These are phyloP conservation scores for Venturia carpophila DNA, from an alignment of 2,329 filamentous ascomycete genomes.

Conservation along the genomic window DNA sequence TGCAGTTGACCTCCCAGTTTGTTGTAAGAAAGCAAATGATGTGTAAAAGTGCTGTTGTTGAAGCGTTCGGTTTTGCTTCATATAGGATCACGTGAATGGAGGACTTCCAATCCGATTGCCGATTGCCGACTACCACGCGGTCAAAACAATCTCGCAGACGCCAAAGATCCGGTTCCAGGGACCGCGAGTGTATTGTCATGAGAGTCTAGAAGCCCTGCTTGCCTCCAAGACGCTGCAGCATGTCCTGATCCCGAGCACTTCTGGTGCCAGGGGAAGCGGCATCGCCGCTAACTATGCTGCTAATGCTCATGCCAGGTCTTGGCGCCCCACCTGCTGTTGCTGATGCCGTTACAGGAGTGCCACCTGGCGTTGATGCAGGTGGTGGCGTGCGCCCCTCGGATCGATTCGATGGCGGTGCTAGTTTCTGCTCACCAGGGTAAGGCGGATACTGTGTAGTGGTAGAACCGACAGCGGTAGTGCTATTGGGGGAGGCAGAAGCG, in stretches of 20 bases:
- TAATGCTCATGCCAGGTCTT: slow-evolving; percentile 36
- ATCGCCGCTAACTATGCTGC: slow-evolving; percentile 31
- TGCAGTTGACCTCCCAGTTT: slow-evolving; percentile 12
- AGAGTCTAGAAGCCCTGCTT: not conserved
- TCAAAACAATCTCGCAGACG: not conserved
- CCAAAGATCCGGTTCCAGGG: slow-evolving; percentile 10
- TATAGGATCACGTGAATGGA: not conserved
- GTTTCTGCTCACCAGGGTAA: slow-evolving; percentile 23
- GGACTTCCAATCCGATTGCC: not conserved
- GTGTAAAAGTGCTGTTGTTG: not conserved
- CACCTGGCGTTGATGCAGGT: slow-evolving; percentile 25
- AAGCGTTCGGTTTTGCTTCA: not conserved
- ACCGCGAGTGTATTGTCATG: not conserved
- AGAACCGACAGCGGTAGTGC: slow-evolving; percentile 25
- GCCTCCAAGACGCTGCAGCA: slow-evolving; percentile 29
- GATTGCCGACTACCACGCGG: not conserved
- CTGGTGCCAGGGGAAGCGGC: slow-evolving; percentile 29
- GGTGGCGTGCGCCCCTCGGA: slow-evolving; percentile 36
- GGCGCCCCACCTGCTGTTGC: slow-evolving; percentile 20
- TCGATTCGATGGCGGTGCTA: slow-evolving; percentile 31
- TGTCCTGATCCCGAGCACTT: slow-evolving; percentile 37
- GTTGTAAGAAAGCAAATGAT: slow-evolving; percentile 3
- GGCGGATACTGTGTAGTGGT: slow-evolving; percentile 26
- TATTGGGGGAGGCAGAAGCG: slow-evolving; percentile 29
- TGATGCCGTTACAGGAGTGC: slow-evolving; percentile 23